Conservation (phyloP, 2,329 filamentous ascomycete genomes). For the Emericellopsis atlantica region DNA sequence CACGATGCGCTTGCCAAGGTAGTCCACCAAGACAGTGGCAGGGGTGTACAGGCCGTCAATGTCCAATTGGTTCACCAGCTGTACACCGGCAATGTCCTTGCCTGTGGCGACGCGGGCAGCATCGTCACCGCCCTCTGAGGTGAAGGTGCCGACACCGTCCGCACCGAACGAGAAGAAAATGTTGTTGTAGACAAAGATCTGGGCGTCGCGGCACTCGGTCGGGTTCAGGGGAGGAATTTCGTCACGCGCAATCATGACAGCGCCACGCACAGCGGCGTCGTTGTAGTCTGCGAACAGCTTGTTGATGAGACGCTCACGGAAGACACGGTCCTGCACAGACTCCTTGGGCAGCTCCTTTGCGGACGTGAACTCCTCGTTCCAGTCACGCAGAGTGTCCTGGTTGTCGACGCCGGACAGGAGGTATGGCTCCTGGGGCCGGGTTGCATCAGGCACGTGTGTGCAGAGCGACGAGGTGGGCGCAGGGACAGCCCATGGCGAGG, state of each 20-base stretch:
- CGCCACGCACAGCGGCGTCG: constrained; percentile 84
- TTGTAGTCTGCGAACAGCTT: constrained; percentile 98
- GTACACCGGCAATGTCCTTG: constrained; percentile 91
- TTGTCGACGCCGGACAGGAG: constrained; percentile 85
- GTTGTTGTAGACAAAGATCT: constrained; percentile 99
- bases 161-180: constrained; percentile 98
- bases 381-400: constrained; percentile 87
- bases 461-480: constrained; percentile 49
- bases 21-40: constrained; percentile 92
- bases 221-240: constrained; percentile 92
- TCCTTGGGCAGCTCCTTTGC: constrained; percentile 90
- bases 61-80: constrained; percentile 92
- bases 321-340: constrained; percentile 87
- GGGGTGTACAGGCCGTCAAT: constrained; percentile 91
- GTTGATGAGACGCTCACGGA: constrained; percentile 83
- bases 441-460: constrained; percentile 69
- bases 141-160: constrained; percentile 94
- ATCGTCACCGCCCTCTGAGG: constrained; percentile 90
- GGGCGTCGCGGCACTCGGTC: constrained; percentile 81
- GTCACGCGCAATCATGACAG: constrained; percentile 81
- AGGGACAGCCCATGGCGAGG: constrained; percentile 84
- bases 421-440: constrained; percentile 85
- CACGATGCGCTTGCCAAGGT: constrained; percentile 91
- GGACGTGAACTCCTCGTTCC: constrained; percentile 98
- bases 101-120: constrained; percentile 90